Conservation (phyloP, 2,329 filamentous ascomycete species). For the Xylariaceae sp. region DNA sequence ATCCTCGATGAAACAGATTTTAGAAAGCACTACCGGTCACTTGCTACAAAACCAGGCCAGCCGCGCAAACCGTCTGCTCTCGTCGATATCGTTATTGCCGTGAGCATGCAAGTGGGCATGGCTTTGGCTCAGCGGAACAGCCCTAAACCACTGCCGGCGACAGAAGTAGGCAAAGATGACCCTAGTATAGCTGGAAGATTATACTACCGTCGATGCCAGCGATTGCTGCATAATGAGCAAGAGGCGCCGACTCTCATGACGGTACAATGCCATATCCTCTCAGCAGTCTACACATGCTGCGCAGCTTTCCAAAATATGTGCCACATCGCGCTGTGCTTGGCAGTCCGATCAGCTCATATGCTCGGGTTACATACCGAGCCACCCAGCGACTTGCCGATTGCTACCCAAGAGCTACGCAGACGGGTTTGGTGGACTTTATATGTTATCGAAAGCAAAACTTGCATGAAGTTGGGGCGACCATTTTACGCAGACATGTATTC, state of each 20-base stretch:
- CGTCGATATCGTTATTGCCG: slow-evolving; percentile 58
- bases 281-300: slow-evolving; percentile 53
- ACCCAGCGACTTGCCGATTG: slow-evolving; percentile 46
- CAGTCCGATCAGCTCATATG: slow-evolving; percentile 53
- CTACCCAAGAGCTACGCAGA: slow-evolving; percentile 44
- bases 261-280: slow-evolving; percentile 56
- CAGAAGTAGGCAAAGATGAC: slow-evolving; percentile 41
- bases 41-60: slow-evolving; percentile 44
- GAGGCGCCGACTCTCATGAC: slow-evolving; percentile 56
- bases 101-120: slow-evolving; percentile 57
- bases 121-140: slow-evolving; percentile 35
- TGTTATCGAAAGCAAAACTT: slow-evolving; percentile 54
- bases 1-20: slow-evolving; percentile 55
- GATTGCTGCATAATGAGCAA: slow-evolving; percentile 51
- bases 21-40: slow-evolving; percentile 49
- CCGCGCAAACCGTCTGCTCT: slow-evolving; percentile 54
- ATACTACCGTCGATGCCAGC: slow-evolving; percentile 55
- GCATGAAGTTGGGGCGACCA: slow-evolving; percentile 56
- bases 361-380: slow-evolving; percentile 58
- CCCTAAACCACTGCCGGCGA: slow-evolving; percentile 19
- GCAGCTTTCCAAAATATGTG: slow-evolving; percentile 58
- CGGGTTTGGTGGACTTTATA: slow-evolving; percentile 61
- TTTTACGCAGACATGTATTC: slow-evolving; percentile 44
- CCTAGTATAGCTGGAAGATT: slow-evolving; percentile 52
- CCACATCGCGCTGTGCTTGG: slow-evolving; percentile 48